Base-by-base conservation (phyloP, 306 rosid genomes). In the Neltuma alba region DNA sequence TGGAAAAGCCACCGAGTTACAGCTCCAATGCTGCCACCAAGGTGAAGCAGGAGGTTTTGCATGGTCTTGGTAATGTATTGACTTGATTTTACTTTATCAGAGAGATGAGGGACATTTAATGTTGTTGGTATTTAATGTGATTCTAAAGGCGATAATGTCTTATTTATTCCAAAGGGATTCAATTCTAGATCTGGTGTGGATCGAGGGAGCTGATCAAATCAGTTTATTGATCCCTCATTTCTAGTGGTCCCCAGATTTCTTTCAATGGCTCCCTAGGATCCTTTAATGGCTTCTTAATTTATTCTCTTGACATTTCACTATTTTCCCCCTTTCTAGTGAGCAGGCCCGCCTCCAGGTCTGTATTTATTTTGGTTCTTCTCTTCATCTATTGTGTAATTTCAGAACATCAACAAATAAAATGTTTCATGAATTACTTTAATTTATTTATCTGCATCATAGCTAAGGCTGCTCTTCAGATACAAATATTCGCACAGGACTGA, bases 11-110 rank as follows among this genome's bases (percentile, higher is more conserved):
- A 72, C 82, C 90, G 69, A 89, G 84, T 86, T 88, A 88, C 85
- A 70, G 72, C 83, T 87, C 86, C 23, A 86, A 78, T 86, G 83
- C 93, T 70, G 88, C 88, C 70, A 82, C 86, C 87, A 92, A 94
- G 89, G 93, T 94, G 89, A 91, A 86, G 89, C 97, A 91, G 91
- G 97, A 92, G 92, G 90, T 94, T 86, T 72, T 94, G 87, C 97
- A 91, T 28, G 89, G 91, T 83, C 95, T 94, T 64, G 99, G 99
- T 94, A 94, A 94, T 91, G 76, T 68, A 58, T 75, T 87, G 57
- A 47, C 79, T 82, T 66, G 63, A 21, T 38, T 78, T 61, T 82
- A 33, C 63, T 47, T 48, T 70, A 38, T 44, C n/a, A 36, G 25
- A 21, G 61, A 54, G 13, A 21, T n/a, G 25, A 54, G 30, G 28